phyloP scores from a whole-genome alignment of 371 early-diverging fungal genomes.

The Syncephalastrum sp. region DNA sequence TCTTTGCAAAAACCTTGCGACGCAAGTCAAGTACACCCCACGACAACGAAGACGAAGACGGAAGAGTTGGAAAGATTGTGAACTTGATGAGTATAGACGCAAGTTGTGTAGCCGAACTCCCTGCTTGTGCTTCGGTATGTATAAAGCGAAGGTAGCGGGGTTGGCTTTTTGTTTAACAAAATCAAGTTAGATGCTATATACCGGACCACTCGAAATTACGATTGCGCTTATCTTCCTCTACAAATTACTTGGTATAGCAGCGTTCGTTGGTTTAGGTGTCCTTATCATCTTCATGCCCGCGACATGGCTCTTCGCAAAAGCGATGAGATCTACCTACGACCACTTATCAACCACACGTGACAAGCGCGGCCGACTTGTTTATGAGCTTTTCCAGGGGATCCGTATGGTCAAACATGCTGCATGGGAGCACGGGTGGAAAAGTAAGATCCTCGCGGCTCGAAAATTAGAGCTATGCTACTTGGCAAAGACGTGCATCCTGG shows the following conservation, averaged over 20 bases:
- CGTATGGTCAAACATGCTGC: conserved; percentile 70
- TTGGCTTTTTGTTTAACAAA: not conserved
- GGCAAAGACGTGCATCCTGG: conserved; percentile 32
- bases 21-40: conserved; percentile 52
- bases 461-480: conserved; percentile 52
- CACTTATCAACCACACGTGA: conserved; percentile 33
- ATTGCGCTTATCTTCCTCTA: conserved; percentile 52
- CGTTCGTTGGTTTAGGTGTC: conserved; percentile 49
- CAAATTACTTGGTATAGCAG: conserved; percentile 46
- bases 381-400: conserved; percentile 66
- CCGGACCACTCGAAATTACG: conserved; percentile 51
- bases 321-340: conserved; percentile 18
- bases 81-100: conserved; percentile 84
- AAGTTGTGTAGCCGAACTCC: conserved; percentile 44
- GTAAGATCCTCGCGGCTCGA: conserved; percentile 49
- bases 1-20: conserved; percentile 48
- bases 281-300: conserved; percentile 60
- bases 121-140: conserved; percentile 41
- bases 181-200: conserved; percentile 36
- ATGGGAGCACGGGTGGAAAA: conserved; percentile 62
- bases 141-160: not conserved
- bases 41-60: conserved; percentile 12
- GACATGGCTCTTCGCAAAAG: conserved; percentile 45
- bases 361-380: conserved; percentile 43
- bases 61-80: conserved; percentile 70